A percentile compares a stretch with the other conserved stretches of the same genome.
Conservation (phyloP, 176 grass and related monocot species). For the Alopecurus myosuroides region DNA sequence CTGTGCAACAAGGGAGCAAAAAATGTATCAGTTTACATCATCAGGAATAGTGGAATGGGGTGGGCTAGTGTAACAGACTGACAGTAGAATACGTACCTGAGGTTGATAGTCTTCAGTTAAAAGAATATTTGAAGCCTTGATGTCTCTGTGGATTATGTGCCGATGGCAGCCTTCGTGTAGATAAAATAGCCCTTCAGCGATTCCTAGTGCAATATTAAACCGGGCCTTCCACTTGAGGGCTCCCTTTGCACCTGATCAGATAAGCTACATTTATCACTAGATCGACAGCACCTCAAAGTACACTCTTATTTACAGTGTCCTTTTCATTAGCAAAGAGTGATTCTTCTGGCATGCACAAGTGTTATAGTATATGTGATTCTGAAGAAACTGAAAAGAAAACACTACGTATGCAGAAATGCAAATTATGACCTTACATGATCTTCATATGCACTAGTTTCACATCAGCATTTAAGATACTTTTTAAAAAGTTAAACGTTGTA, state of each 20-base stretch:
- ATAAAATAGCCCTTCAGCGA: constrained; percentile 92
- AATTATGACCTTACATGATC: neutral
- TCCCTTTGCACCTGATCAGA: constrained; percentile 73
- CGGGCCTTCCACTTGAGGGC: constrained; percentile 74
- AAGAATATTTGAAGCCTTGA: constrained; percentile 99
- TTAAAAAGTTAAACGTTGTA: neutral
- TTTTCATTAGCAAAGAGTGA: neutral
- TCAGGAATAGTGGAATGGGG: neutral
- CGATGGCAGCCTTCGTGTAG: constrained; percentile 93
- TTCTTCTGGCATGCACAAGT: neutral
- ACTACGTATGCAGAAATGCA: constrained; percentile 6
- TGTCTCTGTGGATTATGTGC: constrained; percentile 97
- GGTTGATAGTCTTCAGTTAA: constrained; percentile 92
- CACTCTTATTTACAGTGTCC: neutral
- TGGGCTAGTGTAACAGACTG: neutral
- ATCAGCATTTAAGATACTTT: constrained; percentile 9
- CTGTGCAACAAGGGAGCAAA: constrained; percentile 32
- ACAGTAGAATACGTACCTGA: constrained; percentile 48
- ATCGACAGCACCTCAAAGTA: constrained; percentile 10
- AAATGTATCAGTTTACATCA: neutral
- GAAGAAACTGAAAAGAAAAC: neutral
- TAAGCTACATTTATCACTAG: constrained; percentile 32
- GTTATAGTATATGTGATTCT: neutral
- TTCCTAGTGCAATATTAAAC: constrained; percentile 71
- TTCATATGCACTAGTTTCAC: neutral